Evolutionary conservation across 192 early-diverging fungal species (phyloP).

Genomic region (Entrophospora sp.): DNA sequence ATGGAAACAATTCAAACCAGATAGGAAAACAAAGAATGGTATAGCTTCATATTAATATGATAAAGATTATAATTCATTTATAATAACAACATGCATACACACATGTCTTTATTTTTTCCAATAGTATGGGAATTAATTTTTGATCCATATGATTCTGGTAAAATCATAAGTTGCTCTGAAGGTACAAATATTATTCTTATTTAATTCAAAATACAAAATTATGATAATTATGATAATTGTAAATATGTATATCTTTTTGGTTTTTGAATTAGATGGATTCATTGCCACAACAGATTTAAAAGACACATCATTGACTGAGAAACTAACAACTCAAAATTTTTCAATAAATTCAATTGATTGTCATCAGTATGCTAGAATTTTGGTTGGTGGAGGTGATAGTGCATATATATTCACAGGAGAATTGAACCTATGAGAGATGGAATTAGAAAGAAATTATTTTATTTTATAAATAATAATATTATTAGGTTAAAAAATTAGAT

Average conservation of each 20-base stretch:
- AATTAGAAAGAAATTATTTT: too few relatives aligned
- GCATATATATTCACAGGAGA: background rate
- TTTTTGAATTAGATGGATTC: background rate
- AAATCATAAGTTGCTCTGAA: slow-evolving; percentile 10
- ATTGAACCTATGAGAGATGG: too few relatives aligned
- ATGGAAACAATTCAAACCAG: background rate
- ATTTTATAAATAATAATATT: too few relatives aligned
- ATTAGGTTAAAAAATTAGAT: too few relatives aligned
- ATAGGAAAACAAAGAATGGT: slow-evolving; percentile 2
- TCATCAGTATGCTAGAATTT: background rate
- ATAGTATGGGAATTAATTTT: slow-evolving; percentile 10
- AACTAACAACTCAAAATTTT: background rate
- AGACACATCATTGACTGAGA: background rate
- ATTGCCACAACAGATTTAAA: background rate
- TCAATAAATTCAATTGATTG: slow-evolving; percentile 16
- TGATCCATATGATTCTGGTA: slow-evolving; percentile 3
- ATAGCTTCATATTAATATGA: background rate
- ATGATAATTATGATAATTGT: background rate
- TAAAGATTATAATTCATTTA: background rate
- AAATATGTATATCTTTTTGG: background rate
- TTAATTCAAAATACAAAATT: too few relatives aligned
- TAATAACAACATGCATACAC: background rate
- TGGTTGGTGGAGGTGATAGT: slow-evolving; percentile 13
- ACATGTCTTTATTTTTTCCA: background rate
- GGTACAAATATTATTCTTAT: background rate